Conservation (phyloP, 495 filamentous ascomycete genomes). For the Recurvomyces mirabilis region DNA sequence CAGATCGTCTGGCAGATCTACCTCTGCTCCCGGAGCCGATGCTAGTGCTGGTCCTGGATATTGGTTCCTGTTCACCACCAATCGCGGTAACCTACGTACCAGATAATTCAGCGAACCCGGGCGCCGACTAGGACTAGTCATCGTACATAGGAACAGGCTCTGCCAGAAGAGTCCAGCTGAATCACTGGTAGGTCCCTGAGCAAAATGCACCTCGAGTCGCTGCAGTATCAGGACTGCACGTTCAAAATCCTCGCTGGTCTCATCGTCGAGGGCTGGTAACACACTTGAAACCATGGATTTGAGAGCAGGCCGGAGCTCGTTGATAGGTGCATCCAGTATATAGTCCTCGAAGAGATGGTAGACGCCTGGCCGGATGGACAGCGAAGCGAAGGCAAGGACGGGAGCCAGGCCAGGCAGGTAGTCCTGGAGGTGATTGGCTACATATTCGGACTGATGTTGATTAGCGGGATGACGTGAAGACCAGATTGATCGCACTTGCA, state of each 20-base stretch:
- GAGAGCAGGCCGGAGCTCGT: slow-evolving; percentile 68
- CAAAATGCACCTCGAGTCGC: slow-evolving; percentile 37
- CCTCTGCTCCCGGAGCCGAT: background rate
- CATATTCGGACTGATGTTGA: slow-evolving; percentile 9
- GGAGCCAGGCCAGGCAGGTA: slow-evolving; percentile 84
- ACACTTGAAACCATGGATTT: slow-evolving; percentile 79
- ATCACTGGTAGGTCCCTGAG: background rate
- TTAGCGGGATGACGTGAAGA: slow-evolving; percentile 17
- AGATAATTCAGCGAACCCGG: slow-evolving; percentile 82
- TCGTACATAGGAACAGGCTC: slow-evolving; percentile 85
- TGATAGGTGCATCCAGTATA: slow-evolving; percentile 57
- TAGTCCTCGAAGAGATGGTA: slow-evolving; percentile 73
- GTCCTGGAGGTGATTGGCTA: slow-evolving; percentile 69
- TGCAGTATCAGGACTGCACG: slow-evolving; percentile 68
- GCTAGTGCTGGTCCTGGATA: background rate
- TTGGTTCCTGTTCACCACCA: slow-evolving; percentile 25
- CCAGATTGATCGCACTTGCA: slow-evolving; percentile 30
- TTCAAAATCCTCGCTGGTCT: slow-evolving; percentile 94
- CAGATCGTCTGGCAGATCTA: background rate
- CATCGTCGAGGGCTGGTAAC: slow-evolving; percentile 86
- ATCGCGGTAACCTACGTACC: slow-evolving; percentile 61
- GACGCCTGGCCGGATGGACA: slow-evolving; percentile 74
- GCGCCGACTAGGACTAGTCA: slow-evolving; percentile 73
- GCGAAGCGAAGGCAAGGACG: slow-evolving; percentile 83
- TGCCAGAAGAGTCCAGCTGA: slow-evolving; percentile 94